phyloP scores from a whole-genome alignment of 257 asterid species.

The Ballota nigra region DNA sequence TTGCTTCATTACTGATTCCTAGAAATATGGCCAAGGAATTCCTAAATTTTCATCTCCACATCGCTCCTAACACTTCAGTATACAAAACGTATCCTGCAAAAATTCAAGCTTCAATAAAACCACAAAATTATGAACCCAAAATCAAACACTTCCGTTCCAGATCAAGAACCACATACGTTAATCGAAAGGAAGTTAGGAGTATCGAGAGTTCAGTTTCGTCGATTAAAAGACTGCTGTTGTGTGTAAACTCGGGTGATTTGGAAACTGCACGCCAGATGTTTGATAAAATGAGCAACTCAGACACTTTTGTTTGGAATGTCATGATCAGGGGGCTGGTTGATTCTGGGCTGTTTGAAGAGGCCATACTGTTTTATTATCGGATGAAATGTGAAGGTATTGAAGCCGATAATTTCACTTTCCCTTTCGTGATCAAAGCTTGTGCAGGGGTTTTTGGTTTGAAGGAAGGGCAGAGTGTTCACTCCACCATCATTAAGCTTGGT shows the following conservation, averaged over 20 bases:
- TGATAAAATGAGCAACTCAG: conserved; percentile 38
- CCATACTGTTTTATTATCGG: conserved; percentile 40
- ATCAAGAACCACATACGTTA: background rate
- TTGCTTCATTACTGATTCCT: background rate
- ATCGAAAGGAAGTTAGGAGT: background rate
- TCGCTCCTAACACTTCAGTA: conserved; percentile 21
- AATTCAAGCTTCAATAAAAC: conserved; percentile 24
- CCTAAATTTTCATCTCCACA: conserved; percentile 17
- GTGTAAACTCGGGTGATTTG: conserved; percentile 37
- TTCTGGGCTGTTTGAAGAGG: conserved; percentile 43
- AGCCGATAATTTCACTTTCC: conserved; percentile 55
- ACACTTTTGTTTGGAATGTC: conserved; percentile 53
- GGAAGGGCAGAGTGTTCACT: conserved; percentile 52
- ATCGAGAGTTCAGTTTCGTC: conserved; percentile 23
- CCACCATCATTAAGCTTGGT: conserved; percentile 49
- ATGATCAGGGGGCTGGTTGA: conserved; percentile 52
- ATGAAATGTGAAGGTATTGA: conserved; percentile 48
- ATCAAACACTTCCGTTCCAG: conserved; percentile 17
- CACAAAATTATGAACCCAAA: conserved; percentile 23
- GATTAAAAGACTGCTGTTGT: conserved; percentile 20
- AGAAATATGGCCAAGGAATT: conserved; percentile 29
- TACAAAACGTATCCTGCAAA: conserved; percentile 20
- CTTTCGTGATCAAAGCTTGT: conserved; percentile 63
- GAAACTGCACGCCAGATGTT: conserved; percentile 59
- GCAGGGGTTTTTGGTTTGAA: conserved; percentile 34